Percentiles rank a stretch among this genome's conserved stretches.
Conservation (phyloP, 2,329 filamentous ascomycete genomes). For the Sordariomycetes sp. region DNA sequence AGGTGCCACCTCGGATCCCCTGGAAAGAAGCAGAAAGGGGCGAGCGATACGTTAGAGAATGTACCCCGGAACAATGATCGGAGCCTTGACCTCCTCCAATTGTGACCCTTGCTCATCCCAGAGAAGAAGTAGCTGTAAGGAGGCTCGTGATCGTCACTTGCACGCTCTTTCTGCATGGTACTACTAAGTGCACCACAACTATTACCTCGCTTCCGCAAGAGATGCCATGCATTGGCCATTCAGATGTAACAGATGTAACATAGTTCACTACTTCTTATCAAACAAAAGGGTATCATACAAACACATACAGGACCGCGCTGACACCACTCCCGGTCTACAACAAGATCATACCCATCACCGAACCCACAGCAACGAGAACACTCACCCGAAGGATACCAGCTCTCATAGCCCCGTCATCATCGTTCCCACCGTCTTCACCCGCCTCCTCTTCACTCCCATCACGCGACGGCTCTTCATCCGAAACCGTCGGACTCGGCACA, state of each 20-base stretch:
- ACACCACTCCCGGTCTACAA: neutral
- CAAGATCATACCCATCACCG: neutral
- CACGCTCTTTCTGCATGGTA: no score
- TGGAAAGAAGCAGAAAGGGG: no score
- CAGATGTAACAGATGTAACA: neutral
- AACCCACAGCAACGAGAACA: neutral
- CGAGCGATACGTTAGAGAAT: no score
- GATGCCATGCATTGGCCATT: neutral
- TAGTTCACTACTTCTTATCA: neutral
- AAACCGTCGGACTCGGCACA: conserved; percentile 1
- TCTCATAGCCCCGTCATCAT: neutral
- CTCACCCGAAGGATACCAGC: neutral
- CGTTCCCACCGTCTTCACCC: neutral
- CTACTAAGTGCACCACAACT: no score
- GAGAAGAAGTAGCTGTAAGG: no score
- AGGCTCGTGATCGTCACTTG: no score
- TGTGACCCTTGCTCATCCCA: no score
- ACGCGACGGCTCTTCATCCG: neutral
- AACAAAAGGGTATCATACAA: neutral
- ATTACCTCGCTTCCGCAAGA: no score
- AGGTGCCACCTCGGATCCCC: no score
- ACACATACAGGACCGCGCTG: no score
- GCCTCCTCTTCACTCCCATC: neutral
- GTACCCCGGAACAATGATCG: no score
- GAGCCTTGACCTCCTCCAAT: no score